These are phyloP conservation scores for Phyllosticta ampelicida DNA, from an alignment of 2,329 filamentous ascomycete species.

Conservation along the genomic window DNA sequence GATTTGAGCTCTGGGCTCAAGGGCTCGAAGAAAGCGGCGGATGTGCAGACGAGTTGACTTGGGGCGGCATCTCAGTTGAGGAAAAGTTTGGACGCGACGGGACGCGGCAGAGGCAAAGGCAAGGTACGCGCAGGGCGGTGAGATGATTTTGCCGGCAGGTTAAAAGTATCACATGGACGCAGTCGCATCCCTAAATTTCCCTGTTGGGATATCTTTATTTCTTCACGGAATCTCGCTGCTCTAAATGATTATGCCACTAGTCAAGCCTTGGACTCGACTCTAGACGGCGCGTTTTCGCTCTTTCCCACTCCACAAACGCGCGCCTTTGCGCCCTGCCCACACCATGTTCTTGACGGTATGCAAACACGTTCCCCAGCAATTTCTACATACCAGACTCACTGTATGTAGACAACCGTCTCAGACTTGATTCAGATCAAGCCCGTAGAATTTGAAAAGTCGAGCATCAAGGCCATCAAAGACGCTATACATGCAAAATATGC, in stretches of 20 bases:
- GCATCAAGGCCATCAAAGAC: slow-evolving; percentile 79
- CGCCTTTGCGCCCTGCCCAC: neutral
- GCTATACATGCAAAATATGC: slow-evolving; percentile 96
- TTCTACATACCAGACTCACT: neutral
- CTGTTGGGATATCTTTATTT: neutral
- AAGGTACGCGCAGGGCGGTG: slow-evolving; percentile 9
- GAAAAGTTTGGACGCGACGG: neutral
- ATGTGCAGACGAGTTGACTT: neutral
- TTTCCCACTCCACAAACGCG: neutral
- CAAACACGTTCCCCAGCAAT: neutral
- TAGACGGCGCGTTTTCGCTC: neutral
- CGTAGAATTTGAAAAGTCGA: slow-evolving; percentile 75
- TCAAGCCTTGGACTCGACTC: neutral
- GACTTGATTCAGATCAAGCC: slow-evolving; percentile 91
- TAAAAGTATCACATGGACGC: neutral
- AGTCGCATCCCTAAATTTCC: neutral
- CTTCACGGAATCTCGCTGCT: neutral
- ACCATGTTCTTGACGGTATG: slow-evolving; percentile 10
- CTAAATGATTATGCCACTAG: neutral
- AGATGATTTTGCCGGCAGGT: neutral
- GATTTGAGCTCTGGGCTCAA: neutral
- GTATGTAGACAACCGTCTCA: slow-evolving; percentile 69
- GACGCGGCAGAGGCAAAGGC: neutral
- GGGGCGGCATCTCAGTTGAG: too few relatives aligned
- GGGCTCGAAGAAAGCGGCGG: neutral